Conservation (phyloP, 202 grass and related monocot genomes). For the Zizania palustris region DNA sequence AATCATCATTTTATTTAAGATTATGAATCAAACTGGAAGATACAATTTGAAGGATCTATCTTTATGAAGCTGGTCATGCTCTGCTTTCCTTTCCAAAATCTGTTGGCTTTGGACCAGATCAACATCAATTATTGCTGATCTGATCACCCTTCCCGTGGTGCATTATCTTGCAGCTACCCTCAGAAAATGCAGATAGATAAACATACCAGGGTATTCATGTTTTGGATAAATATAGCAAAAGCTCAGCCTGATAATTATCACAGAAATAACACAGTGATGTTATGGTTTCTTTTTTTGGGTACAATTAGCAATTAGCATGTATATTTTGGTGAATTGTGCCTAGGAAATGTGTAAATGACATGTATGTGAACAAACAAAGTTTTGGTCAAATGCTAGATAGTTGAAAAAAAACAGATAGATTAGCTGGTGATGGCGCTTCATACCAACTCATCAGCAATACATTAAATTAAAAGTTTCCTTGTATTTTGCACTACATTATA, state of each 20-base stretch:
- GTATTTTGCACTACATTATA: constrained; percentile 13
- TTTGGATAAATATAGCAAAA: constrained; percentile 25
- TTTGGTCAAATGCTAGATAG: constrained; percentile 12
- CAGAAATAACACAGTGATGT: neutral
- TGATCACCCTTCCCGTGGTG: neutral
- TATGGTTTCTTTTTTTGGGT: neutral
- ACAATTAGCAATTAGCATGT: neutral
- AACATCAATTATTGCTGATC: constrained; percentile 16
- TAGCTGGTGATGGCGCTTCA: neutral
- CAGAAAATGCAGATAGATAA: neutral
- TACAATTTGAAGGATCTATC: constrained; percentile 14
- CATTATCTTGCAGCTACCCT: neutral
- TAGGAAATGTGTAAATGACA: constrained; percentile 10
- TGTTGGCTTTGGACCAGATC: neutral
- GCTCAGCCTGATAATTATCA: neutral
- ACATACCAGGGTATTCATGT: constrained; percentile 1
- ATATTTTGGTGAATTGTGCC: neutral
- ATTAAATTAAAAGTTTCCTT: neutral
- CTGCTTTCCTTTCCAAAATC: constrained; percentile 23
- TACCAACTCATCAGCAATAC: neutral
- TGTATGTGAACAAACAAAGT: neutral
- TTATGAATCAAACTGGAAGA: constrained; percentile 3
- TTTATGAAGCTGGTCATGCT: neutral
- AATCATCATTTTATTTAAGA: neutral
- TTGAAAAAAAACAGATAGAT: neutral